Base-by-base conservation (phyloP, 805 yeast species). In the Yarrowia bubula region DNA sequence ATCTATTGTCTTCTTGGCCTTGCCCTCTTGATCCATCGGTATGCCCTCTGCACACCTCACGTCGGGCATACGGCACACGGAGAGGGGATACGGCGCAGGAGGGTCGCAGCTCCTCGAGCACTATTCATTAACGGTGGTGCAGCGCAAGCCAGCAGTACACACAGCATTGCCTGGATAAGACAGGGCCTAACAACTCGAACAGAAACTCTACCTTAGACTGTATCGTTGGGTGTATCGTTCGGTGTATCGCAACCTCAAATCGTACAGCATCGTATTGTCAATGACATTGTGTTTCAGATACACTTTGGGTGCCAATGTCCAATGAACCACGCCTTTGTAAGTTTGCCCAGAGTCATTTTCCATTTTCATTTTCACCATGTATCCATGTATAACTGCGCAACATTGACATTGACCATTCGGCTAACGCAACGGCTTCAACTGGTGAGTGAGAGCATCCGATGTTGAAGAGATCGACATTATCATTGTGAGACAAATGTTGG, bases 281-380 rank as follows among this genome's bases (percentile, higher is more conserved):
- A 43, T 43, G 48, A 43, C 48, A 43, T 43, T 43, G 48, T 43
- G 48, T 43, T 43, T 22, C 48, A 43, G 48, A 43, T 43, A 43
- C 48, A 43, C 48, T 43, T 42, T 42, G 46, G 10, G 28, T 22
- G n/a, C 8, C 41, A 37, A 13, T 22, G 28, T 22, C 5, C 28
- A 3, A 22, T 22, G 28, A 22, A 22, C 28, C 28, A 22, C 28
- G 28, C 4, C n/a, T 22, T 5, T 3, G 4, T 22, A 22, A 5
- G 28, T 22, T 22, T 22, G 28, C 28, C 28, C 28, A 22, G 28
- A 22, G 28, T 22, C 28, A 22, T 22, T 22, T 22, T 22, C 28
- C 28, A n/a, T n/a, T n/a, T n/a, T n/a, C 28, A 22, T 22, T 22
- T 22, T 5, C 28, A 22, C 28, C 28, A 35, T 35, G 38, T 35